Conservation (phyloP, 257 asterid genomes). For the Ligustrum vulgare region DNA sequence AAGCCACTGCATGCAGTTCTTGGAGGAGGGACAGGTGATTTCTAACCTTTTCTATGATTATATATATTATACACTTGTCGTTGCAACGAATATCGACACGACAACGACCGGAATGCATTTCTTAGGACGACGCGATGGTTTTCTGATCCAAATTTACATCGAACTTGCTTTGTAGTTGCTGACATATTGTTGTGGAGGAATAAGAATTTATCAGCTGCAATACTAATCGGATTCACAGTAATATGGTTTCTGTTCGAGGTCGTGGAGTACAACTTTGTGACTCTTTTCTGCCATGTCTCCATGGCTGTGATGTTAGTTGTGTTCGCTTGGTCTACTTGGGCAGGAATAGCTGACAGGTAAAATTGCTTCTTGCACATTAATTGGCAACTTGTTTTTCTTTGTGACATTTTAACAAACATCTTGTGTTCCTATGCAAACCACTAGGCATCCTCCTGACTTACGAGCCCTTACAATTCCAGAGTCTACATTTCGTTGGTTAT, state of each 20-base stretch:
- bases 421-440: background rate
- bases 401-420: background rate
- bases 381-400: too few relatives aligned
- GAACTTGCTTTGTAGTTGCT: slow-evolving; percentile 47
- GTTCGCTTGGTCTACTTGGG: slow-evolving; percentile 70
- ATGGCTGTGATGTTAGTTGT: slow-evolving; percentile 51
- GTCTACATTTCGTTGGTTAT: slow-evolving; percentile 62
- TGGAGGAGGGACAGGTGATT: slow-evolving; percentile 75
- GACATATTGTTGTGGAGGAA: slow-evolving; percentile 72
- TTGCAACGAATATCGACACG: too few relatives aligned
- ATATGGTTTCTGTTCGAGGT: slow-evolving; percentile 84
- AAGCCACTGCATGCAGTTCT: slow-evolving; percentile 55
- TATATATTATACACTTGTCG: too few relatives aligned
- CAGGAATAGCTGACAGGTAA: slow-evolving; percentile 56
- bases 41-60: background rate
- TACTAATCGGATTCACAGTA: slow-evolving; percentile 48
- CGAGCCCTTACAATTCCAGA: slow-evolving; percentile 52
- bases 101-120: background rate
- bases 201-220: slow-evolving; percentile 66
- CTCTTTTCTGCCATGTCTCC: slow-evolving; percentile 55
- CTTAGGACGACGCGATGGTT: background rate
- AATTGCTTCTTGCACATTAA: background rate
- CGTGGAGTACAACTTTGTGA: slow-evolving; percentile 65
- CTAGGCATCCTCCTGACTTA: slow-evolving; percentile 66
- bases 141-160: too few relatives aligned